A percentile compares a stretch with the other conserved stretches of the same genome.
Conservation (phyloP, 345 rosid species). For the Psidium guajava region DNA sequence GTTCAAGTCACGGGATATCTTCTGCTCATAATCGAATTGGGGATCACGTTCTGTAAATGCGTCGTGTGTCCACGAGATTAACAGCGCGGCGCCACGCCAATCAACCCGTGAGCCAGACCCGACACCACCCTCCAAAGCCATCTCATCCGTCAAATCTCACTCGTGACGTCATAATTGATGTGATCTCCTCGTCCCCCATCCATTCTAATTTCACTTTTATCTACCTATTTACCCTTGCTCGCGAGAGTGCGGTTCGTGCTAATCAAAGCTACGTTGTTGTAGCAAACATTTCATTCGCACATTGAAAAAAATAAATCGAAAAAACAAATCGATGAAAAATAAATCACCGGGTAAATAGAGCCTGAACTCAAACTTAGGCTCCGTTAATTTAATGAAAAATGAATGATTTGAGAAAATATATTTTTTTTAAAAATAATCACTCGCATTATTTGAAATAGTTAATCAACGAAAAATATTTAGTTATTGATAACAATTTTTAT, state of each 20-base stretch:
- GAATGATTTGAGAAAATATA: no score
- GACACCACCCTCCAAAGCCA: background rate
- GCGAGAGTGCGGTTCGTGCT: background rate
- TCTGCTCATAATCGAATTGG: background rate
- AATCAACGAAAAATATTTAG: no score
- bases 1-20: accelerated
- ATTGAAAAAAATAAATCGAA: no score
- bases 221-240: background rate
- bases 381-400: no score
- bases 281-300: no score
- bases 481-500: no score
- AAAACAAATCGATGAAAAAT: no score
- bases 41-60: background rate
- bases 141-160: background rate
- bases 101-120: background rate
- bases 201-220: background rate
- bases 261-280: background rate
- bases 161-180: background rate
- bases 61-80: background rate
- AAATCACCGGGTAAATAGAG: no score
- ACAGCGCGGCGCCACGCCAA: background rate
- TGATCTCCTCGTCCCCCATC: background rate
- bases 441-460: no score
- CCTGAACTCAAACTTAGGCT: no score
- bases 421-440: no score